phyloP scores from a whole-genome alignment of 371 early-diverging fungal genomes.

The Actinomucor elegans region DNA sequence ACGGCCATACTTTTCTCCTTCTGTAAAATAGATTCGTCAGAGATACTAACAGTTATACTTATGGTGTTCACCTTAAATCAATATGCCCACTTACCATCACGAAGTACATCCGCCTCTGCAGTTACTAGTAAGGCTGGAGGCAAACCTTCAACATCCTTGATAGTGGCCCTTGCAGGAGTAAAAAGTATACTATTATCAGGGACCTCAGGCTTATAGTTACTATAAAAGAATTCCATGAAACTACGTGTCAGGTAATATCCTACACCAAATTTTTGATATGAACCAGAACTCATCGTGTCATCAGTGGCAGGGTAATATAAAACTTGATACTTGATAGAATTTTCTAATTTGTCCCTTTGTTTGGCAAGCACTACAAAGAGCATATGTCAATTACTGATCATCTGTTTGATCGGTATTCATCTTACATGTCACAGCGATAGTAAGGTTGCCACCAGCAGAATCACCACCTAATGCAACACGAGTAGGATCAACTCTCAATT shows the following conservation, averaged over 20 bases:
- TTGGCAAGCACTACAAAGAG: conserved; percentile 12
- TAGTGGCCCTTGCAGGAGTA: neutral
- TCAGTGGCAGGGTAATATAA: conserved; percentile 10
- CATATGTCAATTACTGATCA: neutral
- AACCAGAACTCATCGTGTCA: neutral
- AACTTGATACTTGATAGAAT: conserved; percentile 5
- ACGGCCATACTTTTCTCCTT: conserved; percentile 18
- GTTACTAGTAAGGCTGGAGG: conserved; percentile 17
- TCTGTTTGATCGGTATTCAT: too few relatives aligned
- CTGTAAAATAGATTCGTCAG: neutral
- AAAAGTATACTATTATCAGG: neutral
- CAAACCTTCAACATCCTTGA: conserved; percentile 11
- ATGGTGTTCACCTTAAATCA: too few relatives aligned
- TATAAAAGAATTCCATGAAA: neutral
- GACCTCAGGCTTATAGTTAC: neutral
- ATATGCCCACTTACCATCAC: conserved; percentile 7
- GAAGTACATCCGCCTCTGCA: conserved; percentile 20
- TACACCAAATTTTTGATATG: neutral
- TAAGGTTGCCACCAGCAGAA: conserved; percentile 22
- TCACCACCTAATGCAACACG: conserved; percentile 18
- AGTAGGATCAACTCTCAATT: conserved; percentile 1
- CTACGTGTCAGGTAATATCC: neutral
- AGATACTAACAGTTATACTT: neutral
- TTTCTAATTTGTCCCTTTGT: conserved; percentile 1
- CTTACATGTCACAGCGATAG: conserved; percentile 8